Percentiles rank a stretch among this genome's conserved stretches.
Evolutionary conservation across 306 rosid species (phyloP).

Genomic region (Pterocarpus santalinus): DNA sequence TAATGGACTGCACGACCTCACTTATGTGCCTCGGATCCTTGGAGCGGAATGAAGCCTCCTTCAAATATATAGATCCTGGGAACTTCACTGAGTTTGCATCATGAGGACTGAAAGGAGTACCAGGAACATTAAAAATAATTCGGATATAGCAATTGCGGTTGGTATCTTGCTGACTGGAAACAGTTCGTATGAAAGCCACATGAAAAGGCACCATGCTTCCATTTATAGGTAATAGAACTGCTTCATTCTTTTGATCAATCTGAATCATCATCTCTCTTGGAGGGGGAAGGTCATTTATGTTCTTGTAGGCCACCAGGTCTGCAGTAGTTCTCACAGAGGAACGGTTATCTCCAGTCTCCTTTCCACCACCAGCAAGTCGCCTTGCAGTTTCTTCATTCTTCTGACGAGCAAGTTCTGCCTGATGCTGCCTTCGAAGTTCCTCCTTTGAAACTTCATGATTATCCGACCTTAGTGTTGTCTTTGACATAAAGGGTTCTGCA

Average conservation of each 20-base stretch:
- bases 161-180: slow-evolving; percentile 77
- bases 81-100: slow-evolving; percentile 76
- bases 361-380: slow-evolving; percentile 88
- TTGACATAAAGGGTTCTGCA: slow-evolving; percentile 65
- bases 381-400: slow-evolving; percentile 97
- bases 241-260: slow-evolving; percentile 90
- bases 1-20: slow-evolving; percentile 87
- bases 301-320: slow-evolving; percentile 87
- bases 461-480: slow-evolving; percentile 92
- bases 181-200: slow-evolving; percentile 87
- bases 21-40: slow-evolving; percentile 89
- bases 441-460: slow-evolving; percentile 93
- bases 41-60: slow-evolving; percentile 95
- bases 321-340: slow-evolving; percentile 62
- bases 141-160: slow-evolving; percentile 67
- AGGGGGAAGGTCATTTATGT: slow-evolving; percentile 79
- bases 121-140: slow-evolving; percentile 88
- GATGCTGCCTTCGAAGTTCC: slow-evolving; percentile 96
- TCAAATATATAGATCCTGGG: slow-evolving; percentile 82
- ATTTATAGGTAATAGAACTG: slow-evolving; percentile 86
- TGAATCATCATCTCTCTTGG: slow-evolving; percentile 90
- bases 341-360: slow-evolving; percentile 69
- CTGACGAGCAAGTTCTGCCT: slow-evolving; percentile 97
- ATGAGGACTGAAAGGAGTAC: slow-evolving; percentile 88
- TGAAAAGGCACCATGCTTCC: slow-evolving; percentile 98